phyloP scores from a whole-genome alignment of 441 rosid species.

The Geranium incanum region DNA sequence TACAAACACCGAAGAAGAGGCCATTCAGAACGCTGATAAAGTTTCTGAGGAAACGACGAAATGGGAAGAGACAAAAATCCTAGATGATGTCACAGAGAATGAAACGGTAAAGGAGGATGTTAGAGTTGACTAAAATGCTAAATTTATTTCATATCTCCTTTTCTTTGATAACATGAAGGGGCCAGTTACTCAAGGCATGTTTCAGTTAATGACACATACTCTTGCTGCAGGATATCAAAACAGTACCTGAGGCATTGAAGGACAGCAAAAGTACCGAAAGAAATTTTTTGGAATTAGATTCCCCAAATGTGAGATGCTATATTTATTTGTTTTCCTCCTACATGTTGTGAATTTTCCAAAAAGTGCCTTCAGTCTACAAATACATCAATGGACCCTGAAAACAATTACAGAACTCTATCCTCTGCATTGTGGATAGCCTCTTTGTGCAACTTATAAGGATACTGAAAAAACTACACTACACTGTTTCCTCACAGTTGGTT shows the following conservation, averaged over 20 bases:
- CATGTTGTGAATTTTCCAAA: not conserved
- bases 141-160: not conserved
- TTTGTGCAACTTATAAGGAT: not conserved
- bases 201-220: slow-evolving; percentile 13
- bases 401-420: not conserved
- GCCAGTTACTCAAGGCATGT: not conserved
- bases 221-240: slow-evolving; percentile 20
- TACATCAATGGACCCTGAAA: slow-evolving; percentile 1
- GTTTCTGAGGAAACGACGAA: not conserved
- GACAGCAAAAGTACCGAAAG: slow-evolving; percentile 8
- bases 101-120: slow-evolving; percentile 20
- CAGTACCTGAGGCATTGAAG: slow-evolving; percentile 17
- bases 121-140: not conserved
- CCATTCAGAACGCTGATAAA: slow-evolving; percentile 15
- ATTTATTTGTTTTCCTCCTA: slow-evolving; percentile 2
- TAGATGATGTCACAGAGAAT: slow-evolving; percentile 11
- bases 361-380: not conserved
- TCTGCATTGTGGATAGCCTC: not conserved
- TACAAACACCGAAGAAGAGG: not conserved
- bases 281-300: slow-evolving; percentile 7
- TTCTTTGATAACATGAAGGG: slow-evolving; percentile 6
- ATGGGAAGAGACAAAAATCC: slow-evolving; percentile 12
- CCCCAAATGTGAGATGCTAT: slow-evolving; percentile 10
- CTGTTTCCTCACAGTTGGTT: not conserved
- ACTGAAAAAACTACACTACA: not conserved